Percentiles rank a stretch among this genome's conserved stretches.
Conservation (phyloP, 768 basidiomycete genomes). For the Collybia mongolica region DNA sequence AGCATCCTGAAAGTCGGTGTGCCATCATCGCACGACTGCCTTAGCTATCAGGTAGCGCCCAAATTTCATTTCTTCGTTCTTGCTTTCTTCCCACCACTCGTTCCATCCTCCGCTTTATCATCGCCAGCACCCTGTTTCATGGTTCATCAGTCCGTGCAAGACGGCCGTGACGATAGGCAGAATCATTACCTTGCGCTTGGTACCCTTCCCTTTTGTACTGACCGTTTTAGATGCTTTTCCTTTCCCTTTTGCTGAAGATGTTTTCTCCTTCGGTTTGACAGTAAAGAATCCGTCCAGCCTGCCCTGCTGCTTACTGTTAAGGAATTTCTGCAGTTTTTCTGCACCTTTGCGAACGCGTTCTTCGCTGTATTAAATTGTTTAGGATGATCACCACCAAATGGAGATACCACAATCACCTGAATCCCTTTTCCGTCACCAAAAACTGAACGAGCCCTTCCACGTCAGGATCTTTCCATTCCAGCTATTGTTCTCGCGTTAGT, state of each 20-base stretch:
- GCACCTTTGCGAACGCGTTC: conserved; percentile 95
- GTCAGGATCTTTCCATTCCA: conserved; percentile 94
- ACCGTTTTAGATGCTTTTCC: conserved; percentile 39
- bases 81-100: conserved; percentile 36
- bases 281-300: conserved; percentile 95
- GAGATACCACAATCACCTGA: conserved; percentile 59
- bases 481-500: conserved; percentile 36
- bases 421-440: conserved; percentile 92
- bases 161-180: not conserved
- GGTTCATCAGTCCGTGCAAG: not conserved
- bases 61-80: conserved; percentile 36
- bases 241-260: conserved; percentile 25
- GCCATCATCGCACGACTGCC: too few relatives aligned
- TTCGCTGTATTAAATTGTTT: conserved; percentile 57
- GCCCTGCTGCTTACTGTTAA: conserved; percentile 93
- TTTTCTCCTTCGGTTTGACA: conserved; percentile 59
- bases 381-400: not conserved
- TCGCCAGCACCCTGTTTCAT: conserved; percentile 24
- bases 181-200: conserved; percentile 46
- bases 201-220: conserved; percentile 34
- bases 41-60: too few relatives aligned
- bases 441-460: conserved; percentile 93
- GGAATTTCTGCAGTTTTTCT: conserved; percentile 85
- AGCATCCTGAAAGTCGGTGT: too few relatives aligned
- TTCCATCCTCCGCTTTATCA: conserved; percentile 35